phyloP scores from a whole-genome alignment of 2,329 filamentous ascomycete genomes.

The Hymenoscyphus scutula region DNA sequence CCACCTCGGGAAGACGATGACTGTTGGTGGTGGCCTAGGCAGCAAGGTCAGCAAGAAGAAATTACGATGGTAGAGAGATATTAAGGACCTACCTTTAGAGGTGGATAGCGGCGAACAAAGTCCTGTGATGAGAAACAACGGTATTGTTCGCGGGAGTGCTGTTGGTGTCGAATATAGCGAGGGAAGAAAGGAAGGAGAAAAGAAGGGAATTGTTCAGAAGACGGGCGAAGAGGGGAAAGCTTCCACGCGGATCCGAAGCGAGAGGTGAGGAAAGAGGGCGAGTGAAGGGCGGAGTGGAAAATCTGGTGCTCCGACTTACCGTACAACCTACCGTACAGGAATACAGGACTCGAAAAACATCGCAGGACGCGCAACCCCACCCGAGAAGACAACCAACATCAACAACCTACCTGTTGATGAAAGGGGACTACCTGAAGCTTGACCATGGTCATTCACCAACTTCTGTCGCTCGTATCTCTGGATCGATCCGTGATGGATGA shows the following conservation, averaged over 20 bases:
- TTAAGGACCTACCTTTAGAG: slow-evolving; percentile 2
- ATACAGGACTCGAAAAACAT: not conserved
- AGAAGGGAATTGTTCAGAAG: slow-evolving; percentile 2
- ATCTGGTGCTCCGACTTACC: not conserved
- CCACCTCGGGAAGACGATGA: not conserved
- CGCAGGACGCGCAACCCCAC: slow-evolving; percentile 2
- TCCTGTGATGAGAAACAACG: not conserved
- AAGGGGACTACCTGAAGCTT: not conserved
- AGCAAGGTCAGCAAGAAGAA: slow-evolving; percentile 5
- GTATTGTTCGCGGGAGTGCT: not conserved
- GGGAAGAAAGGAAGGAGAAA: slow-evolving; percentile 2
- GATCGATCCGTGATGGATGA: not conserved
- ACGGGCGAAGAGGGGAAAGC: not conserved
- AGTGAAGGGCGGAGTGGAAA: not conserved
- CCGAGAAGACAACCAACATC: not conserved
- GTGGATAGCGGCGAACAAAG: not conserved
- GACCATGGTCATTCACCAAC: not conserved
- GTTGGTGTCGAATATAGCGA: not conserved
- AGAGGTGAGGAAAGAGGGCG: not conserved
- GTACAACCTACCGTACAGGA: slow-evolving; percentile 5
- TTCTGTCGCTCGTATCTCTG: not conserved
- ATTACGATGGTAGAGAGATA: not conserved
- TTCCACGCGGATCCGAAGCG: not conserved
- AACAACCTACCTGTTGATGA: not conserved
- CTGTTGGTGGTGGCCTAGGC: slow-evolving; percentile 5